Conservation (phyloP, 495 filamentous ascomycete genomes). For the Penicillium coffeae region DNA sequence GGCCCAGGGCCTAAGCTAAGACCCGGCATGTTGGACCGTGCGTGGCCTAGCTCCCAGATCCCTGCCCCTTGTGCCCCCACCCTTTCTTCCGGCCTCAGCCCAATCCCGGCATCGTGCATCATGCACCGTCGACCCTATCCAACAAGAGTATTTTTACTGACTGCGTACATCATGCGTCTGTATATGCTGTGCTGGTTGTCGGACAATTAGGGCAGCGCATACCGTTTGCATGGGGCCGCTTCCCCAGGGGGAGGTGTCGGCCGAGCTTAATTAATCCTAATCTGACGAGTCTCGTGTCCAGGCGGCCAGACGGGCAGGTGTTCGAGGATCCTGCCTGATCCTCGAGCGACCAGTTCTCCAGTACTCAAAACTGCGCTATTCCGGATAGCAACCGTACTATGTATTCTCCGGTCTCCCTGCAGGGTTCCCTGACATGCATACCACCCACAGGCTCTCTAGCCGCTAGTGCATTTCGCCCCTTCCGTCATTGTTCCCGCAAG, state of each 20-base stretch:
- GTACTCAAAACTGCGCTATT: no score
- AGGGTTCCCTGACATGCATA: constrained; percentile 25
- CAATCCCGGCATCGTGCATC: constrained; percentile 19
- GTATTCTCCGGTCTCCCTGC: constrained; percentile 7
- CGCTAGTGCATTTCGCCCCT: constrained; percentile 31
- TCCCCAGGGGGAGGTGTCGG: no score
- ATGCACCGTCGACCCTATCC: constrained; percentile 18
- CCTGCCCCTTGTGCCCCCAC: constrained; percentile 2
- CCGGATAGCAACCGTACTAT: neutral
- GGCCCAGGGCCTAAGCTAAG: constrained; percentile 21
- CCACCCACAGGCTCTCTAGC: constrained; percentile 7
- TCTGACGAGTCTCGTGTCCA: neutral
- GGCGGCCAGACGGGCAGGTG: no score
- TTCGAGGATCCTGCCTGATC: no score
- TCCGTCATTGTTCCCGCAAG: constrained; percentile 32
- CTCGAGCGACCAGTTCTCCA: no score
- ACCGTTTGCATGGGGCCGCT: no score
- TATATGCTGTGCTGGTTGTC: no score
- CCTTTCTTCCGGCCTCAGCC: constrained; percentile 11
- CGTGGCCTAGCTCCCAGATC: constrained; percentile 7
- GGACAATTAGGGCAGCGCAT: no score
- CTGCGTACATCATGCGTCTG: neutral
- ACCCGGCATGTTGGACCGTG: constrained; percentile 24
- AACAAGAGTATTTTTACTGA: no score
- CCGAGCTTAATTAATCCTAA: neutral